A percentile compares a stretch with the other conserved stretches of the same genome.
These are phyloP conservation scores for Paraleonurus japonicus DNA, from an alignment of 257 asterid genomes.

Conservation along the genomic window DNA sequence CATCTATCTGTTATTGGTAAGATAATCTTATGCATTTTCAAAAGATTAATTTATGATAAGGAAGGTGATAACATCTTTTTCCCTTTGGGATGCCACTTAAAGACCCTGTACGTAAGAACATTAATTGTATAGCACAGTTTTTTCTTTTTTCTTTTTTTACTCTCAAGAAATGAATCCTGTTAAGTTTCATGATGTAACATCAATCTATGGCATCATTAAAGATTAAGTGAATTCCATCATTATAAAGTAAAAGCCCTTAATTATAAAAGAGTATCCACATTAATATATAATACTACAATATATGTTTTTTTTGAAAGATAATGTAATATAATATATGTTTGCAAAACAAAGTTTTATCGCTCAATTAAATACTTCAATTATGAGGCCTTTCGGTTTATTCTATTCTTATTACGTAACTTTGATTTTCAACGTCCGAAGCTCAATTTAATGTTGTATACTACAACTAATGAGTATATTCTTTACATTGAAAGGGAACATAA, in stretches of 20 bases:
- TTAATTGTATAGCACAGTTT: too few relatives aligned
- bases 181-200: neutral
- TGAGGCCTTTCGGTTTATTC: conserved; percentile 32
- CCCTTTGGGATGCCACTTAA: too few relatives aligned
- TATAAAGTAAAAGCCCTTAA: neutral
- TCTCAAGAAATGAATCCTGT: neutral
- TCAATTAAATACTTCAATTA: conserved; percentile 15
- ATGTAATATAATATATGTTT: too few relatives aligned
- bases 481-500: neutral
- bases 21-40: too few relatives aligned
- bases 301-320: too few relatives aligned
- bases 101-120: too few relatives aligned
- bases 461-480: neutral
- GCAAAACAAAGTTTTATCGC: neutral
- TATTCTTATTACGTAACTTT: conserved; percentile 18
- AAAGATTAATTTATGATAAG: too few relatives aligned
- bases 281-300: too few relatives aligned
- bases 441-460: neutral
- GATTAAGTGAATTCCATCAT: conserved; percentile 8
- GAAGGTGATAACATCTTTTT: too few relatives aligned
- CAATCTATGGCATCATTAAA: neutral
- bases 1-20: too few relatives aligned
- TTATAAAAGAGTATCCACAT: neutral
- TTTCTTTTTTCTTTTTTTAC: too few relatives aligned
- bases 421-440: conserved; percentile 21